Conservation (phyloP, 2,329 filamentous ascomycete genomes). For the Sphaceloma murrayae region DNA sequence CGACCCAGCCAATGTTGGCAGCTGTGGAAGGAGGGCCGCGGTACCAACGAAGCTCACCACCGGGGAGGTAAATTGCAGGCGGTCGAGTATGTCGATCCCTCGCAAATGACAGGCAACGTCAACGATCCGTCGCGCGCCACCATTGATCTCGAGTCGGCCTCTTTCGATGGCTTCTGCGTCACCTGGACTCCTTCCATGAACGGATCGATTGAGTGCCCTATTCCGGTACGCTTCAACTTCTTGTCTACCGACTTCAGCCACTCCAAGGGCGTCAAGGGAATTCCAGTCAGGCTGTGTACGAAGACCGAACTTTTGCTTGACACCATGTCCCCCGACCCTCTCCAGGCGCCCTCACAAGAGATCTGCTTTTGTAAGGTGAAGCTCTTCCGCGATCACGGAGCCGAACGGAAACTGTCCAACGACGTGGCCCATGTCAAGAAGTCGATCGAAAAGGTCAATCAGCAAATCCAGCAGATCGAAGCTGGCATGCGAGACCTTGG, state of each 20-base stretch:
- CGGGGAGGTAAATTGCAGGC: slow-evolving; percentile 85
- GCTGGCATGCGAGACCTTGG: slow-evolving; percentile 50
- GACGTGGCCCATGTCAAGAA: slow-evolving; percentile 93
- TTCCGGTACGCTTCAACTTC: slow-evolving; percentile 95
- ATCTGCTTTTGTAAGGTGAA: slow-evolving; percentile 96
- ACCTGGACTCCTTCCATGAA: slow-evolving; percentile 61
- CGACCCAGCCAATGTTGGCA: slow-evolving; percentile 80
- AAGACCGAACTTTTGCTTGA: slow-evolving; percentile 65
- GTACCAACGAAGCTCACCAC: slow-evolving; percentile 92
- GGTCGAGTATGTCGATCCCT: slow-evolving; percentile 77
- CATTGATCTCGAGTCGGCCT: slow-evolving; percentile 50
- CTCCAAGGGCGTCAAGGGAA: slow-evolving; percentile 96
- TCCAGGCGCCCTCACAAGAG: slow-evolving; percentile 44
- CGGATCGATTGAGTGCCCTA: slow-evolving; percentile 63
- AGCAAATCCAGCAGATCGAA: slow-evolving; percentile 73
- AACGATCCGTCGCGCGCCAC: slow-evolving; percentile 35
- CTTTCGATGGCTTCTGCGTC: slow-evolving; percentile 90
- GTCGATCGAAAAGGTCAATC: slow-evolving; percentile 89
- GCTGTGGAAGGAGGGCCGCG: slow-evolving; percentile 90
- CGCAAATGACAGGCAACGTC: slow-evolving; percentile 45
- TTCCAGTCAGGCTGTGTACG: slow-evolving; percentile 82
- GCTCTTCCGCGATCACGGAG: slow-evolving; percentile 90
- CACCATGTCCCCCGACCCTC: slow-evolving; percentile 38
- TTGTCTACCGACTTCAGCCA: slow-evolving; percentile 97
- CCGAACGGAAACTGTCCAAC: slow-evolving; percentile 88